Conservation (phyloP, 257 asterid genomes). For the Gynochthodes officinalis region DNA sequence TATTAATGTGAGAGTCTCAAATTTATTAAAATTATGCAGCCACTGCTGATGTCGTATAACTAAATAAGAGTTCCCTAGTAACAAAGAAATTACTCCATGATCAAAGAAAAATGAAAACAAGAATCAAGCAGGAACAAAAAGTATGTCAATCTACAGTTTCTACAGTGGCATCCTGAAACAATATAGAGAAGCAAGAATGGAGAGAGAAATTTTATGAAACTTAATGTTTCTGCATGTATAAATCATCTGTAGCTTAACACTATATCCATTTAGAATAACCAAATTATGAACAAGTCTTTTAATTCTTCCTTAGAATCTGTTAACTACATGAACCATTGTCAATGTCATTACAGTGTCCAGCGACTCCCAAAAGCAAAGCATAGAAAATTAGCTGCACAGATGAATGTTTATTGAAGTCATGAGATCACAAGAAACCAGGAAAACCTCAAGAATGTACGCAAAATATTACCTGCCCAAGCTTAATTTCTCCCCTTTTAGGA, state of each 20-base stretch:
- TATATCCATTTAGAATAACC: background rate
- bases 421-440: background rate
- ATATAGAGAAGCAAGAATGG: background rate
- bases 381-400: background rate
- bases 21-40: background rate
- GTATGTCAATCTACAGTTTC: background rate
- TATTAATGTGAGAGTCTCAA: background rate
- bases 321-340: background rate
- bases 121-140: background rate
- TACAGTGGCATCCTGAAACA: too few species aligned
- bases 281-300: background rate
- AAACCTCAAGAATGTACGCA: constrained; percentile 7
- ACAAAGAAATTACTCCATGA: background rate
- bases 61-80: background rate
- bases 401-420: background rate
- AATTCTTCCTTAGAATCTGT: background rate
- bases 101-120: background rate
- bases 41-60: background rate
- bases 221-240: background rate
- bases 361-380: background rate
- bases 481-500: constrained; percentile 91
- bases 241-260: background rate
- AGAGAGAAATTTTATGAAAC: background rate
- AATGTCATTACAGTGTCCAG: background rate
- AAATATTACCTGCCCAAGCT: constrained; percentile 86